These are phyloP conservation scores for Neopestalotiopsis rosae DNA, from an alignment of 2,329 filamentous ascomycete genomes.

Conservation along the genomic window DNA sequence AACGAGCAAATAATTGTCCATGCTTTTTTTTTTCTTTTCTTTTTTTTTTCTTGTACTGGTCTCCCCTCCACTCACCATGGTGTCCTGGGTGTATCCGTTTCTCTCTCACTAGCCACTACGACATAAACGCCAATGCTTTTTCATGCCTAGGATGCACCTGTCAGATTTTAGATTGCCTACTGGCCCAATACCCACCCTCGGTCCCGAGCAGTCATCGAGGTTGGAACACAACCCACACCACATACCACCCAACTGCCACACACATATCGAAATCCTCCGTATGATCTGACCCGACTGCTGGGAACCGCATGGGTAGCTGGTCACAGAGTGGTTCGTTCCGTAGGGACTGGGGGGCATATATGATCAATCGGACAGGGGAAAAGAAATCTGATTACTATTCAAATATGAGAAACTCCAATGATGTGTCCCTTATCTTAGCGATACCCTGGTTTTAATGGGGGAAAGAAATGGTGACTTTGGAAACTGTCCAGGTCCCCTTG, in stretches of 20 bases:
- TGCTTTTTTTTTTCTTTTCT: background rate
- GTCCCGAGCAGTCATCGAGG: slow-evolving; percentile 2
- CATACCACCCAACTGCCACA: background rate
- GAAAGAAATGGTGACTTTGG: background rate
- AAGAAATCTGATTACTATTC: slow-evolving; percentile 3
- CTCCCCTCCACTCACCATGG: background rate
- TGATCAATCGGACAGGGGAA: background rate
- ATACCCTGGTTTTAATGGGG: background rate
- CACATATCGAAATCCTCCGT: slow-evolving; percentile 1
- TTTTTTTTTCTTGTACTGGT: background rate
- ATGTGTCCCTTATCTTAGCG: background rate
- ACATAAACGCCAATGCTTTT: background rate
- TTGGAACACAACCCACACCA: background rate
- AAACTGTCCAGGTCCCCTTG: background rate
- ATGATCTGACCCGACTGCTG: slow-evolving; percentile 1
- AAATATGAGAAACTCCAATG: background rate
- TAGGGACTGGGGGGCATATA: background rate
- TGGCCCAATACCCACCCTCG: background rate
- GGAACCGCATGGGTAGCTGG: background rate
- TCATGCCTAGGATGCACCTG: slow-evolving; percentile 10
- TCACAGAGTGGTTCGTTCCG: background rate
- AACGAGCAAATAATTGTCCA: background rate
- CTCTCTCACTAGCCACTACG: background rate
- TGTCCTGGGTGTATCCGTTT: background rate
- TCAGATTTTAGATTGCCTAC: slow-evolving; percentile 15